Evolutionary conservation across 371 early-diverging fungal genomes (phyloP).

Genomic region (Rhizomucor miehei): DNA sequence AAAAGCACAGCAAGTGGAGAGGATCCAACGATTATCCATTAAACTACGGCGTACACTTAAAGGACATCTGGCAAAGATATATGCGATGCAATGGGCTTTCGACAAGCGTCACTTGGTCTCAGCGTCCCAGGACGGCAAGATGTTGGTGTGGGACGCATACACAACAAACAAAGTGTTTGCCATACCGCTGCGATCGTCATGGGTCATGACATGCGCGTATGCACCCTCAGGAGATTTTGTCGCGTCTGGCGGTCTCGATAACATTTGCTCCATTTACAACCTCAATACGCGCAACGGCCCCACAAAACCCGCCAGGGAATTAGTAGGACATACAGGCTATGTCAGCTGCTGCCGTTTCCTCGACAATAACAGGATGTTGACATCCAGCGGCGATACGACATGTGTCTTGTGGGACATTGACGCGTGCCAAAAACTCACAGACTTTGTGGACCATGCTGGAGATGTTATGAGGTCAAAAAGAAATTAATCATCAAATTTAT

Average conservation of each 20-base stretch:
- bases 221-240: conserved; percentile 97
- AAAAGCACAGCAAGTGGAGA: conserved; percentile 61
- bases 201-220: conserved; percentile 99
- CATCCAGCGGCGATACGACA: conserved; percentile 95
- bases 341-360: conserved; percentile 96
- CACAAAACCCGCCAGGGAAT: conserved; percentile 90
- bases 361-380: conserved; percentile 91
- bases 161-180: conserved; percentile 97
- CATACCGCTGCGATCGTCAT: conserved; percentile 95
- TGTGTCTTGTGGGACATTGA: conserved; percentile 99
- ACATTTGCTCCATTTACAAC: conserved; percentile 96
- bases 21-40: conserved; percentile 87
- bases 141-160: conserved; percentile 98
- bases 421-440: conserved; percentile 89
- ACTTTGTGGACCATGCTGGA: conserved; percentile 96
- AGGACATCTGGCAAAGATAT: conserved; percentile 98
- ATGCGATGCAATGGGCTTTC: conserved; percentile 98
- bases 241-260: conserved; percentile 99
- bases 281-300: conserved; percentile 87
- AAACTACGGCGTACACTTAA: conserved; percentile 93
- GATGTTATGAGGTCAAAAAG: conserved; percentile 91
- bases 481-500: not conserved
- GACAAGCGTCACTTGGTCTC: conserved; percentile 94
- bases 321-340: conserved; percentile 95
- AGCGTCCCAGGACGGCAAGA: conserved; percentile 98